Conservation (phyloP, 2,329 filamentous ascomycete genomes). For the Penicillium griseofulvum region DNA sequence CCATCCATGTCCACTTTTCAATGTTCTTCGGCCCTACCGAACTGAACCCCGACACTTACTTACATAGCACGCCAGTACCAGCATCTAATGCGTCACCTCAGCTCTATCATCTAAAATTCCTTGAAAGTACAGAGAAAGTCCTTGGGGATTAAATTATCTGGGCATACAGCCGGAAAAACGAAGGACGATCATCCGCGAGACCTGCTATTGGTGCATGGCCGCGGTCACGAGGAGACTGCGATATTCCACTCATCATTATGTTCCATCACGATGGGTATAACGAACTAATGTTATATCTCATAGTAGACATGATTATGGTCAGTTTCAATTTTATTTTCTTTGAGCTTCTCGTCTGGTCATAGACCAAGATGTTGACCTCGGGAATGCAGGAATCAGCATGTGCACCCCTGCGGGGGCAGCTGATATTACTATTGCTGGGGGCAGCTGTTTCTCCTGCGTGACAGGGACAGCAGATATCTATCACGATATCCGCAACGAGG, state of each 20-base stretch:
- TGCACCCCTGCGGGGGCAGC: constrained; percentile 2
- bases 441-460: constrained; percentile 9
- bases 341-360: constrained; percentile 3
- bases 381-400: constrained; percentile 12
- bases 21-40: neutral
- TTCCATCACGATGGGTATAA: constrained; percentile 5
- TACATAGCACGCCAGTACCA: neutral
- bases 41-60: neutral
- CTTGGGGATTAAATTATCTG: too few relatives aligned
- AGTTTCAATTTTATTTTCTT: neutral
- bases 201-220: neutral
- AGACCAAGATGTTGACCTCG: constrained; percentile 12
- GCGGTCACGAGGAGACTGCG: neutral
- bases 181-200: neutral
- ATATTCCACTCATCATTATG: neutral
- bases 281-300: neutral
- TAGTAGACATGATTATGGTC: constrained; percentile 3
- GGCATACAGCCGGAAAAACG: neutral
- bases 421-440: constrained; percentile 5
- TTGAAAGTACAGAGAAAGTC: neutral
- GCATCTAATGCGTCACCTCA: neutral
- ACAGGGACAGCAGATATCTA: neutral
- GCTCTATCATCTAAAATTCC: neutral
- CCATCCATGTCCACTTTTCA: neutral
- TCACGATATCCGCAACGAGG: neutral